These are phyloP conservation scores for Epichloe hybrida DNA, from an alignment of 2,329 filamentous ascomycete genomes.

Conservation along the genomic window DNA sequence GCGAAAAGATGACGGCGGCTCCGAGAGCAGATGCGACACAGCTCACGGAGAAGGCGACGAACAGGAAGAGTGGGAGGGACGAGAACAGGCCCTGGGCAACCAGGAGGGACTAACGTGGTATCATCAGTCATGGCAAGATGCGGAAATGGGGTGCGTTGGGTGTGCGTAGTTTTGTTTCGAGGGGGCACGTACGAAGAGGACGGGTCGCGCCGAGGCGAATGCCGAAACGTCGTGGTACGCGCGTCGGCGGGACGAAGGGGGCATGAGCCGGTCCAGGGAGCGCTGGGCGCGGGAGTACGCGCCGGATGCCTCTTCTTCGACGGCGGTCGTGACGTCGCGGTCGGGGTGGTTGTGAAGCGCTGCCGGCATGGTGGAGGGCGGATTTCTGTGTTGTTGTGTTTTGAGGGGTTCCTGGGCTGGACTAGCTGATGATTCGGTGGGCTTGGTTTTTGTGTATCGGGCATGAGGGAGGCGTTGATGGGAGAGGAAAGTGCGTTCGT, in stretches of 20 bases:
- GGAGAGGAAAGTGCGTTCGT: too few species aligned
- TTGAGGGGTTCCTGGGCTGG: neutral
- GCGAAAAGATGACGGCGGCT: slow-evolving; percentile 48
- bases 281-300: slow-evolving; percentile 28
- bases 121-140: neutral
- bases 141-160: too few species aligned
- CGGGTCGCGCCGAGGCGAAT: slow-evolving; percentile 51
- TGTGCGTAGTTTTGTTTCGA: too few species aligned
- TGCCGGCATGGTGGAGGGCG: neutral
- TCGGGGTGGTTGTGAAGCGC: neutral
- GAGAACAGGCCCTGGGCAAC: slow-evolving; percentile 50
- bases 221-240: slow-evolving; percentile 37
- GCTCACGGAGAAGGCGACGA: slow-evolving; percentile 50
- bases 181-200: slow-evolving; percentile 47
- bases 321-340: too few species aligned
- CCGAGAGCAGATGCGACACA: slow-evolving; percentile 49
- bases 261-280: slow-evolving; percentile 38
- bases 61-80: slow-evolving; percentile 53
- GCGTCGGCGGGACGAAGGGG: slow-evolving; percentile 45
- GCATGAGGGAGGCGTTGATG: too few species aligned
- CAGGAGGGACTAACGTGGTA: slow-evolving; percentile 42
- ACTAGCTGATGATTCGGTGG: neutral
- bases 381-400: neutral
- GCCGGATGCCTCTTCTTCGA: slow-evolving; percentile 9
- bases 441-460: too few species aligned